phyloP scores from a whole-genome alignment of 768 basidiomycete species.

The Udeniomyces megalosporus region DNA sequence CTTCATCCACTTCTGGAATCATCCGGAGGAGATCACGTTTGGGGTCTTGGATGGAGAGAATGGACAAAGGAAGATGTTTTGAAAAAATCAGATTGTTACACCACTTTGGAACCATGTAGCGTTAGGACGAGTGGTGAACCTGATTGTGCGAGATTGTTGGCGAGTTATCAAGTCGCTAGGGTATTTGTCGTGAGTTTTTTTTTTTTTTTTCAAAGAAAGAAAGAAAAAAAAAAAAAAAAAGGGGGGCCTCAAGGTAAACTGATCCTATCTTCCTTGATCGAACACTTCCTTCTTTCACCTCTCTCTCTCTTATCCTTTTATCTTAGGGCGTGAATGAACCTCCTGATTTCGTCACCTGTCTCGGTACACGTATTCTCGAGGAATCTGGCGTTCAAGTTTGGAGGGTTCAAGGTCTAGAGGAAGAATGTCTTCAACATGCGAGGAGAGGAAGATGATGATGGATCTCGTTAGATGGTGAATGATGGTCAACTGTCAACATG shows the following conservation, averaged over 20 bases:
- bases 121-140: slow-evolving; percentile 68
- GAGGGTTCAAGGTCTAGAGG: slow-evolving; percentile 42
- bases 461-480: too few relatives aligned
- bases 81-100: slow-evolving; percentile 58
- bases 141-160: slow-evolving; percentile 71
- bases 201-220: not conserved
- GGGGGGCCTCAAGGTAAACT: too few relatives aligned
- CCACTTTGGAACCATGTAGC: slow-evolving; percentile 94
- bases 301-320: too few relatives aligned
- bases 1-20: too few relatives aligned
- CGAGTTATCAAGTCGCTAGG: slow-evolving; percentile 47
- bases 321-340: slow-evolving; percentile 13
- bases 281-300: not conserved
- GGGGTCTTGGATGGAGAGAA: too few relatives aligned
- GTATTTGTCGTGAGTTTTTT: slow-evolving; percentile 46
- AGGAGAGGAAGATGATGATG: too few relatives aligned
- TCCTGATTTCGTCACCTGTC: slow-evolving; percentile 12
- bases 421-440: slow-evolving; percentile 65
- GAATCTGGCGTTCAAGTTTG: slow-evolving; percentile 27
- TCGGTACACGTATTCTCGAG: slow-evolving; percentile 18
- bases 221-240: too few relatives aligned
- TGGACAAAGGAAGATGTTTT: slow-evolving; percentile 36
- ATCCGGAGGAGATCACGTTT: too few relatives aligned
- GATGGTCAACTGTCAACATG: too few relatives aligned
- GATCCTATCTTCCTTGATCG: not conserved